Evolutionary conservation across 495 filamentous ascomycete species (phyloP).

Genomic region (Talaromyces nanjingensis): DNA sequence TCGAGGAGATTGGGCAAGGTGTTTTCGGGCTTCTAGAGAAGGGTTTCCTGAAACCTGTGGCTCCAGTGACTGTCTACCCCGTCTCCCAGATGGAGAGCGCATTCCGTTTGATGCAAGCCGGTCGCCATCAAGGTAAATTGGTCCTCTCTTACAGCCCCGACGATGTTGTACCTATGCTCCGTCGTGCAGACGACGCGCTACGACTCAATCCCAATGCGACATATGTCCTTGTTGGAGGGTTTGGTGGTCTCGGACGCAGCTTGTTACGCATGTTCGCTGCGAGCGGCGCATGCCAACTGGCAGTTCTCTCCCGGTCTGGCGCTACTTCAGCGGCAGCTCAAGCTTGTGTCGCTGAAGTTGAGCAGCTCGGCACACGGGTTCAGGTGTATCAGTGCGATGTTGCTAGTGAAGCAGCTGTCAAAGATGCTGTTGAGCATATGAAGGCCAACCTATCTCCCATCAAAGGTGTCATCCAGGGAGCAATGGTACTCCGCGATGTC

Average conservation of each 20-base stretch:
- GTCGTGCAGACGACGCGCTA: constrained; percentile 23
- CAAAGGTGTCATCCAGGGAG: no score
- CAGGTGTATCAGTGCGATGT: no score
- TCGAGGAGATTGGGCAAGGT: no score
- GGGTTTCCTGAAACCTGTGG: constrained; percentile 10
- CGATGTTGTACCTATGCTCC: constrained; percentile 22
- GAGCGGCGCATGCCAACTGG: constrained; percentile 18
- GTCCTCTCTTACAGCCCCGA: no score
- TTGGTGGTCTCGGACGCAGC: constrained; percentile 21
- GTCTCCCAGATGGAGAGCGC: constrained; percentile 39
- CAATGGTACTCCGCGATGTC: no score
- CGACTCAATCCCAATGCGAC: constrained; percentile 4
- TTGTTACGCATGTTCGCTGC: constrained; percentile 15
- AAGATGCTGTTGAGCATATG: no score
- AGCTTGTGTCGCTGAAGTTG: no score
- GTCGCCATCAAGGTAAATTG: constrained; percentile 46
- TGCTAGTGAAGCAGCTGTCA: no score
- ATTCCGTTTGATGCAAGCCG: constrained; percentile 49
- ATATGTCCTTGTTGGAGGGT: constrained; percentile 25
- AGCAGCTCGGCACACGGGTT: no score
- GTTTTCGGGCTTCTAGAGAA: constrained; percentile 1
- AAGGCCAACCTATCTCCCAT: no score
- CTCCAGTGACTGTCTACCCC: constrained; percentile 30
- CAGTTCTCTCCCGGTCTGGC: constrained; percentile 17
- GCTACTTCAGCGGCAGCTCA: no score